A percentile compares a stretch with the other conserved stretches of the same genome.
Evolutionary conservation across 345 rosid species (phyloP).

Genomic region (Eucalyptus regnans): DNA sequence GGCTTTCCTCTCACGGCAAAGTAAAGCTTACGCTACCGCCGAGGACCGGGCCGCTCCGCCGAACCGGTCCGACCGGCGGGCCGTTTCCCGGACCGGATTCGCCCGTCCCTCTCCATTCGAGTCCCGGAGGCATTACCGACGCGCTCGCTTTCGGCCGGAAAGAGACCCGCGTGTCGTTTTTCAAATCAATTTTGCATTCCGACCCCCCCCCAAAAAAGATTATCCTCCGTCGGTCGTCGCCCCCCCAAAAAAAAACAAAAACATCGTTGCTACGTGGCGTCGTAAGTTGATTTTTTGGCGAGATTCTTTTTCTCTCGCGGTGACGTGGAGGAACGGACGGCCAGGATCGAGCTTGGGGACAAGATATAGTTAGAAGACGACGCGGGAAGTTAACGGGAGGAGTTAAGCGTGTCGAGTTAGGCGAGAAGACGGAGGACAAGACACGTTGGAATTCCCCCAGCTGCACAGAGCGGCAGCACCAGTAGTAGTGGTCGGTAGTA

Average conservation of each 20-base stretch:
- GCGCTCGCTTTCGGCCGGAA: background rate
- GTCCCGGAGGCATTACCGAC: background rate
- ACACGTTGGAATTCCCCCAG: background rate
- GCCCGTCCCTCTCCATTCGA: background rate
- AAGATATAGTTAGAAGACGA: background rate
- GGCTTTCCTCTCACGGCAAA: slow-evolving; percentile 9
- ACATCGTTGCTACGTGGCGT: background rate
- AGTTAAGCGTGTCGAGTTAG: background rate
- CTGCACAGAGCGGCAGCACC: background rate
- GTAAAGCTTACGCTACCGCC: background rate
- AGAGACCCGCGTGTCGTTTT: background rate
- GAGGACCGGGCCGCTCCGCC: background rate
- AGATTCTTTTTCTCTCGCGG: background rate
- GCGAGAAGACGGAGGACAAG: background rate
- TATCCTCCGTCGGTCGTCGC: background rate
- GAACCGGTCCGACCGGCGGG: background rate
- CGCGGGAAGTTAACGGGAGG: background rate
- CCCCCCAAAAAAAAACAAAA: background rate
- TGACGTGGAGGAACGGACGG: background rate
- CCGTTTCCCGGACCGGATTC: background rate
- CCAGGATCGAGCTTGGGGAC: background rate
- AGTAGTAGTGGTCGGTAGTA: background rate
- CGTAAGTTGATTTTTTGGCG: no score
- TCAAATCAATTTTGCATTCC: background rate
- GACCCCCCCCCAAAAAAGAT: background rate